phyloP scores from a whole-genome alignment of 148 eudicot genomes.

The Arctostaphylos glauca region DNA sequence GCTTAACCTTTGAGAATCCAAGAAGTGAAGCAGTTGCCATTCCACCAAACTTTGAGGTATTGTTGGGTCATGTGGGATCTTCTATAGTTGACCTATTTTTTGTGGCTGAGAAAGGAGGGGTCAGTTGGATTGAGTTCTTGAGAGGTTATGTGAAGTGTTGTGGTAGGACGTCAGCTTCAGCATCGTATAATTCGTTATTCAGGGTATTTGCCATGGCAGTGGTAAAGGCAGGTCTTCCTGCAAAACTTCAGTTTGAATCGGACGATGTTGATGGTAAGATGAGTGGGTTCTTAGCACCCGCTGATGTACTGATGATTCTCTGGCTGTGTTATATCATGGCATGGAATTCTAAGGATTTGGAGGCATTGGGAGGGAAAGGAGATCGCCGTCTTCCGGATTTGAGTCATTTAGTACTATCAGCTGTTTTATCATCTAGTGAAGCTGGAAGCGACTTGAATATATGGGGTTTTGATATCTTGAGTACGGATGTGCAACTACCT shows the following conservation, averaged over 20 bases:
- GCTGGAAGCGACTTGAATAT: constrained; percentile 39
- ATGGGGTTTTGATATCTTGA: constrained; percentile 39
- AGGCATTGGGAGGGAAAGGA: constrained; percentile 17
- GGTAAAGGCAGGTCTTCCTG: constrained; percentile 56
- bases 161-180: constrained; percentile 55
- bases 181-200: constrained; percentile 43
- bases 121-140: constrained; percentile 69
- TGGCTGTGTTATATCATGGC: constrained; percentile 72
- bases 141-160: constrained; percentile 68
- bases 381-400: constrained; percentile 61
- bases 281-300: constrained; percentile 54
- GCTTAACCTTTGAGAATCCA: constrained; percentile 36
- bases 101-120: constrained; percentile 47
- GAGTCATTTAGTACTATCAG: constrained; percentile 63
- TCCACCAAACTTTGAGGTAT: constrained; percentile 33
- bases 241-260: constrained; percentile 49
- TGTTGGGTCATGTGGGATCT: constrained; percentile 49
- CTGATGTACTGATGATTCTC: constrained; percentile 59
- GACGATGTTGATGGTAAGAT: constrained; percentile 56
- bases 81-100: constrained; percentile 58
- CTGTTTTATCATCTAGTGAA: constrained; percentile 54
- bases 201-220: constrained; percentile 46
- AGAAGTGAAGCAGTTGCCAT: constrained; percentile 35
- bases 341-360: constrained; percentile 37
- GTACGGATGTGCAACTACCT: constrained; percentile 50